phyloP scores from a whole-genome alignment of 768 basidiomycete genomes.

The Boletus pseudopeckii region DNA sequence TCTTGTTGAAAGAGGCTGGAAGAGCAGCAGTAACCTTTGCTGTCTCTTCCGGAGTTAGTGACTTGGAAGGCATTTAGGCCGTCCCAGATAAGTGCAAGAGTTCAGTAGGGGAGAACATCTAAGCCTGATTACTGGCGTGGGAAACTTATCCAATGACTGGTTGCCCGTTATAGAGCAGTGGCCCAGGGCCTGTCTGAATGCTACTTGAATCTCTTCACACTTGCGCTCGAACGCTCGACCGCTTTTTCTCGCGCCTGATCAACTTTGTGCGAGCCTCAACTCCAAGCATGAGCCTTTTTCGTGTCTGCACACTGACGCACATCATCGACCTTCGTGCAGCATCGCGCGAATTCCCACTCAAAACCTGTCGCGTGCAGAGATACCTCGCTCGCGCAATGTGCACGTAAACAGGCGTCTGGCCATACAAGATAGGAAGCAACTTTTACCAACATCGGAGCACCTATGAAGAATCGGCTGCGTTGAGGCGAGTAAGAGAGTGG shows the following conservation, averaged over 20 bases:
- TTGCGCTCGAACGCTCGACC: too few relatives aligned
- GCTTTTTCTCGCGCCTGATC: conserved; percentile 5
- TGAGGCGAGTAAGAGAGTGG: too few relatives aligned
- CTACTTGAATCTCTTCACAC: too few relatives aligned
- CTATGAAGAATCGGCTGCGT: conserved; percentile 30
- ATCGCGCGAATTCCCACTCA: conserved; percentile 35
- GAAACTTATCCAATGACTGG: not conserved
- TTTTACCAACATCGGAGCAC: conserved; percentile 46
- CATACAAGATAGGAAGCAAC: conserved; percentile 74
- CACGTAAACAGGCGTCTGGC: conserved; percentile 91
- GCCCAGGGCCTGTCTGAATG: too few relatives aligned
- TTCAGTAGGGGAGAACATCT: not conserved
- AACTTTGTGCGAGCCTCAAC: conserved; percentile 24
- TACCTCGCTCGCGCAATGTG: conserved; percentile 79
- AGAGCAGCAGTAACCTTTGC: conserved; percentile 65
- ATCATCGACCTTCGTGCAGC: too few relatives aligned
- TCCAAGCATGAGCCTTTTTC: conserved; percentile 14
- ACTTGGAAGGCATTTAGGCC: conserved; percentile 63
- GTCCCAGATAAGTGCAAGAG: not conserved
- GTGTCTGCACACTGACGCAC: not conserved
- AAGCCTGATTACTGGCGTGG: conserved; percentile 11
- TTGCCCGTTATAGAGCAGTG: too few relatives aligned
- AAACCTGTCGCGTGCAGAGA: conserved; percentile 17
- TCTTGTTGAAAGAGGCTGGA: conserved; percentile 60
- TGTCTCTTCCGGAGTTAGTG: conserved; percentile 75